These are phyloP conservation scores for Elasticomyces elasticus DNA, from an alignment of 495 filamentous ascomycete genomes.

Conservation along the genomic window DNA sequence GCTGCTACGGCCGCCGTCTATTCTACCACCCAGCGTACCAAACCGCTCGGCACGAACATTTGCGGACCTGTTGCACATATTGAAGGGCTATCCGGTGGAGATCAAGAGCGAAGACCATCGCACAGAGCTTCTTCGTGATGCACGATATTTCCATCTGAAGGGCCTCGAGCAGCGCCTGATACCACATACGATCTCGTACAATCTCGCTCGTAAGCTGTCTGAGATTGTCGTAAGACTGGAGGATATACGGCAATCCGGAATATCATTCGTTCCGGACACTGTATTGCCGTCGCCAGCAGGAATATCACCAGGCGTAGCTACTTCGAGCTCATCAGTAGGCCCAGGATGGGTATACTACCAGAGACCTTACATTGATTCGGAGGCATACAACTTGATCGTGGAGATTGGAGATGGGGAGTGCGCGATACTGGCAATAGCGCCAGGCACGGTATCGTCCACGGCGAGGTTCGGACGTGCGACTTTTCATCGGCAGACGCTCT, in stretches of 20 bases:
- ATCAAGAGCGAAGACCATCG: slow-evolving; percentile 74
- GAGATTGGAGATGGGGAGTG: slow-evolving; percentile 60
- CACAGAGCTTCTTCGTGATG: slow-evolving; percentile 69
- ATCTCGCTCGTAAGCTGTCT: slow-evolving; percentile 50
- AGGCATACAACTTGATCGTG: slow-evolving; percentile 61
- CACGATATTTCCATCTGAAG: slow-evolving; percentile 85
- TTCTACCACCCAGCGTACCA: slow-evolving; percentile 70
- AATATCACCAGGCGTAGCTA: slow-evolving; percentile 5
- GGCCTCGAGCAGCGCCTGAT: slow-evolving; percentile 84
- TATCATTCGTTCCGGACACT: slow-evolving; percentile 50
- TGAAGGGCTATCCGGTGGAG: slow-evolving; percentile 76
- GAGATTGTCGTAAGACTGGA: slow-evolving; percentile 79
- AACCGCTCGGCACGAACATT: slow-evolving; percentile 73
- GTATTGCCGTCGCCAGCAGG: background rate
- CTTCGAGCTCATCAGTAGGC: background rate
- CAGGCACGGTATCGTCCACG: slow-evolving; percentile 19
- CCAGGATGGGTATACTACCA: slow-evolving; percentile 64
- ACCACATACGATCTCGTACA: slow-evolving; percentile 65
- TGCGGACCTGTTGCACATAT: slow-evolving; percentile 67
- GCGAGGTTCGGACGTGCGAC: slow-evolving; percentile 42
- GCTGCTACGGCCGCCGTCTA: slow-evolving; percentile 82
- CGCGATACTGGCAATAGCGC: slow-evolving; percentile 45
- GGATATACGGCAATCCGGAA: slow-evolving; percentile 75
- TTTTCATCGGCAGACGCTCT: slow-evolving; percentile 59
- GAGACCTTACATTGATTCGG: slow-evolving; percentile 72